Evolutionary conservation across 1,284 basidiomycete species (phyloP), one percentile per base, ranked within the genome.

Genomic region (Cronartium ribicola): DNA sequence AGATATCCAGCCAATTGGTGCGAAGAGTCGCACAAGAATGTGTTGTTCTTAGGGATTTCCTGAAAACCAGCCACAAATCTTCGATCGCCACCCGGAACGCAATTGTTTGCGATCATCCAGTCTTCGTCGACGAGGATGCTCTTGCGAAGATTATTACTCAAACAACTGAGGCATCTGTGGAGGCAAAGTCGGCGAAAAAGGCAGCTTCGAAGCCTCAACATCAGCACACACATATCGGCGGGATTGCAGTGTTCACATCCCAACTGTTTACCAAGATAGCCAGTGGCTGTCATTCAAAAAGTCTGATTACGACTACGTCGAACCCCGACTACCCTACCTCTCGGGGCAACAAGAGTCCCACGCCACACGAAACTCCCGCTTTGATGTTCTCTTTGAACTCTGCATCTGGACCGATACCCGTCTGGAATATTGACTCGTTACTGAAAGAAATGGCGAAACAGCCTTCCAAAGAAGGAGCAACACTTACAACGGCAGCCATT

Each of bases 21-120:
- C 63, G 70, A 1, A 61, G 70, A 7, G 46, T 72, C 8, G 48
- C 55, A 10, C 70, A 72, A 36, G 70, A 72, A 66, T 72, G 63
- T 61, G 51, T 66, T 3, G 70, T 71, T 39, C 62, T 64, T 36
- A 64, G 40, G n/a, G 8, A 37, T 22, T 13, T 39, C 4, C 40
- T 64, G 43, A 37, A 37, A 20, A n/a, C 11, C 3, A 29, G 37
- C 10, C 10, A 37, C 3, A 36, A 43, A 22, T 22, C 60, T n/a
- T 37, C 43, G 7, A 11, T 11, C 4, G 37, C 59, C 6, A 46
- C 20, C 37, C 37, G 46, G 59, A 43, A 60, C 14, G 40, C 36
- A 20, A 40, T 22, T 37, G 14, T 48, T 6, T 20, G 7, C 22
- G 20, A 37, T 10, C 13, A 48, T 57, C 68, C 68, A 20, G 40